Evolutionary conservation across 345 rosid species (phyloP), one percentile per base, ranked within the genome.

Genomic region (Carallia pectinifolia): DNA sequence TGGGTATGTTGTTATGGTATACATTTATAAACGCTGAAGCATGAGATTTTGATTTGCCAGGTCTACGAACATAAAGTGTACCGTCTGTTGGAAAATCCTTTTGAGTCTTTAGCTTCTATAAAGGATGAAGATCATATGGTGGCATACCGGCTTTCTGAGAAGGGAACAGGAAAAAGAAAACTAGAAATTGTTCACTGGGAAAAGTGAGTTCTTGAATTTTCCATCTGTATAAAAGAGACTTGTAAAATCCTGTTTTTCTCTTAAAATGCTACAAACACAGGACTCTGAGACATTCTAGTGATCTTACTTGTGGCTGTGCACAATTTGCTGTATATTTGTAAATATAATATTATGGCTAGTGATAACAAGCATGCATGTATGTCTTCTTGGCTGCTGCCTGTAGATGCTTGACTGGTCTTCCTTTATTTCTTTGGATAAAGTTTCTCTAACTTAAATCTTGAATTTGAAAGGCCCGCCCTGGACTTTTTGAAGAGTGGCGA

Each of bases 61-160:
- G 87, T 90, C 23, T 85, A 82, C 83, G 85, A 84, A 30, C 82
- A 83, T 73, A 81, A 80, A 81, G 71, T 90, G 68, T 90, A 64
- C 68, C 89, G 84, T 58, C 83, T 81, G 71, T 70, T 85, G 72
- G 96, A 90, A 38, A 77, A 65, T 31, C 88, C 88, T 37, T 61
- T 71, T 65, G 93, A 84, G 64, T 68, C 79, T 58, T 68, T 94
- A 71, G 62, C 59, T 72, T 72, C 72, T 53, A 84, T 94, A 74
- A 94, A 84, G 74, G 97, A 90, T 70, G 93, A 81, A 67, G 98
- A 94, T 65, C 85, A 61, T 72, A 76, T 94, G 65, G 98, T 89
- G 66, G 98, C 98, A 37, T 94, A 88, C 74, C 85, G 93, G 59
- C 77, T 91, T 70, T 79, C 82, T 34, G 84, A 77, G n/a, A 85